Evolutionary conservation across 2,329 filamentous ascomycete species (phyloP).

Genomic region (Xylaria sp.): DNA sequence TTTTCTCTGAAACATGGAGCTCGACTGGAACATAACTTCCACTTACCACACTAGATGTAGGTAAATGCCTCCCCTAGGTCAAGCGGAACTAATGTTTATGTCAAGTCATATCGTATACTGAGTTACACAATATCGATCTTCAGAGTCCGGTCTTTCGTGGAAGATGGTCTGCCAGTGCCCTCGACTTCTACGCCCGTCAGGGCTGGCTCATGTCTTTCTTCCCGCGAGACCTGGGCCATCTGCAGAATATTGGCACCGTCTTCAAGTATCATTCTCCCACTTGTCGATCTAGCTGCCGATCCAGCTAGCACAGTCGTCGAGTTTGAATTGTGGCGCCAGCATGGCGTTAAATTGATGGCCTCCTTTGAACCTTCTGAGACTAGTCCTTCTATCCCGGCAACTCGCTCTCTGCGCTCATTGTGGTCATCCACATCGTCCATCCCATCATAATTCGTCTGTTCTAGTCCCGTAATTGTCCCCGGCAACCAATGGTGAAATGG

Average conservation of each 20-base stretch:
- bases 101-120: not conserved
- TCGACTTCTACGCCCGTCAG: constrained; percentile 1
- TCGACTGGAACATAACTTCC: no score
- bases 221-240: not conserved
- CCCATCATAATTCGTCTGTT: not conserved
- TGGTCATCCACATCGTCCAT: not conserved
- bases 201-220: not conserved
- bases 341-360: not conserved
- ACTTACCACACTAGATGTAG: no score
- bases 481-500: not conserved
- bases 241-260: not conserved
- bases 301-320: not conserved
- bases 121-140: not conserved
- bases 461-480: not conserved
- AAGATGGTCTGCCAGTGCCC: not conserved
- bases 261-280: not conserved
- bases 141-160: not conserved
- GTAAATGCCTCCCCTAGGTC: no score
- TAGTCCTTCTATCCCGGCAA: not conserved
- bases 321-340: not conserved
- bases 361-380: not conserved
- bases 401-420: not conserved
- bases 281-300: not conserved
- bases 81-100: no score
- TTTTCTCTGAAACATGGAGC: no score